Evolutionary conservation across 192 early-diverging fungal genomes (phyloP), one percentile per base, ranked within the genome.

Genomic region (Coemansia furcata): DNA sequence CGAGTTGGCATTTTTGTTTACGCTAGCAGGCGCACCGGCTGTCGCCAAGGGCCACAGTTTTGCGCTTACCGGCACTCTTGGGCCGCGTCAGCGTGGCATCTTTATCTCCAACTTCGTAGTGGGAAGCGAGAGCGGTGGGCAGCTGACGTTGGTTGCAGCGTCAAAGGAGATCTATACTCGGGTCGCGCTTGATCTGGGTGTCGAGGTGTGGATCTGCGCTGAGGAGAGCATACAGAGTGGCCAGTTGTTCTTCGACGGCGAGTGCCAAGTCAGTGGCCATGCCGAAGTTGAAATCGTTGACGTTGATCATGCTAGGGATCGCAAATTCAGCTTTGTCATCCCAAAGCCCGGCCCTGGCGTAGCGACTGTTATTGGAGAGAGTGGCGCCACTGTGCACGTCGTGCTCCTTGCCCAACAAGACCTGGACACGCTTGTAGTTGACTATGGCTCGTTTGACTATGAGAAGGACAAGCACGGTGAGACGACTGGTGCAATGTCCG

Each of bases 111-210:
- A 82, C 63, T 21, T 82, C 19, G 44, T 62, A 21, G 65, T 82
- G 7, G 71, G 67, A 52, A 17, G 43, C 23, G 21, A 62, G 32
- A 37, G 17, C 14, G 17, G 29, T 15, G 65, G 59, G 17, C 54
- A 42, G 10, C 38, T 82, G 44, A 30, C 36, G 33, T 60, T 83
- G 29, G 62, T 73, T 9, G 76, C 76, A 32, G 60, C 80, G 6
- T 66, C 80, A 4, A 83, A 83, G 63, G 75, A 77, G 47, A 72
- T 83, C 17, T 83, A 83, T 36, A 63, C 76, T 7, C 76, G 80
- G 2, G 50, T 82, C 15, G 64, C 65, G 12, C 67, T 76, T 52
- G 54, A 29, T 11, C 14, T 4, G 10, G 64, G 49, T 32, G 12
- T 6, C 23, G 80, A 83, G 63, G 72, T 65, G 26, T 83, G 80